Evolutionary conservation across 305 asterid species (phyloP).

Genomic region (Fraxinus xanthoxyloides): DNA sequence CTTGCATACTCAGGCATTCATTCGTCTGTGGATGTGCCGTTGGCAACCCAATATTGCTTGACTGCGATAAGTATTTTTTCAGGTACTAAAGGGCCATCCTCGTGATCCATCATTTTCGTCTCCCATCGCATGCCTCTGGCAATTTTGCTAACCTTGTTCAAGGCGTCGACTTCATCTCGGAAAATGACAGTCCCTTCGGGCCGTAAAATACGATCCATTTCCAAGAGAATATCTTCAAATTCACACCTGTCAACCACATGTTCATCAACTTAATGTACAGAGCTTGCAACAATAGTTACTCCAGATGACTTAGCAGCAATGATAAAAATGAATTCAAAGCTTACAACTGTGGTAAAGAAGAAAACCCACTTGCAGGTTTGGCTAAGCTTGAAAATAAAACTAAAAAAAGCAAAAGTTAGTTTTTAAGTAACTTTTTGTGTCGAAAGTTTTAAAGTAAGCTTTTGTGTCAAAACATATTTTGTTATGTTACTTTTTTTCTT

Average conservation of each 20-base stretch:
- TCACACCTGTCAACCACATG: conserved; percentile 51
- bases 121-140: conserved; percentile 85
- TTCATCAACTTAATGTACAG: neutral
- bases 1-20: conserved; percentile 13
- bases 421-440: neutral
- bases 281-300: neutral
- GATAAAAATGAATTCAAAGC: neutral
- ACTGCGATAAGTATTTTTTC: conserved; percentile 74
- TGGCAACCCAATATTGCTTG: conserved; percentile 63
- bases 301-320: neutral
- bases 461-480: neutral
- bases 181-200: conserved; percentile 75
- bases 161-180: conserved; percentile 71
- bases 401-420: neutral
- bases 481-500: neutral
- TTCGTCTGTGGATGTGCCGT: conserved; percentile 37
- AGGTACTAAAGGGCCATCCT: conserved; percentile 86
- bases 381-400: neutral
- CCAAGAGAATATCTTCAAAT: conserved; percentile 79
- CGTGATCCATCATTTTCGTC: conserved; percentile 69
- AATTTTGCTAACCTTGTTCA: conserved; percentile 72
- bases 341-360: neutral
- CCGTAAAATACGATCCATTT: conserved; percentile 80
- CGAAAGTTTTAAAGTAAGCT: neutral
- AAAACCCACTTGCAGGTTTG: neutral